Evolutionary conservation across 768 basidiomycete species (phyloP), one percentile per base, ranked within the genome.

Genomic region (Lentinula lateritia): DNA sequence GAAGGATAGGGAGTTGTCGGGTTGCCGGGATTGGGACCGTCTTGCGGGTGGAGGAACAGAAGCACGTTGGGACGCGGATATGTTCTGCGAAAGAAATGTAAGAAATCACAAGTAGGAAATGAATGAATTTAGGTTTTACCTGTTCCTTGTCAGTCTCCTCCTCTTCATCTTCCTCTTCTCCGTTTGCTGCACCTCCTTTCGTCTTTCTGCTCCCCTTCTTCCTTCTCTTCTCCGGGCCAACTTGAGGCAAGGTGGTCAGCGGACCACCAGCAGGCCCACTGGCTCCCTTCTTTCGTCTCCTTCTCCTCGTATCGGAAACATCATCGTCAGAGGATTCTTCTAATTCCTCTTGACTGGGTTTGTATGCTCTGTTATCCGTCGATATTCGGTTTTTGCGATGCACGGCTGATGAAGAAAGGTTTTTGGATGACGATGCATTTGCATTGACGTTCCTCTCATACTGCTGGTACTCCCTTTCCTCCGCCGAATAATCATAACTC

Each of bases 301-400:
- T 80, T 66, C 77, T 78, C 61, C 78, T 85, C 56, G 79, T 83
- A 28, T 82, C 83, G 0, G 58, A 59, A 1, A 59, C 6, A 36
- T 80, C 78, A 53, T 83, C 82, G 1, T 76, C 74, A 54, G 87
- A 85, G 15, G 58, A 87, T 35, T 86, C 85, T 7, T 91, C 90
- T 38, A 83, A 66, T 65, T 89, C 89, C 7, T 86, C 88, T 60
- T 72, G 70, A 0, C 84, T 73, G 18, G 92, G 92, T 58, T 82
- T 82, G 67, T 93, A 94, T 0, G 92, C 92, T 70, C 89, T 90
- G 74, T 93, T 92, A 71, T 93, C 92, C 23, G 76, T 67, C 0
- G 88, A 89, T 63, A 92, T 90, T 36, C 87, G 83, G 66, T 80
- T 80, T 28, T 78, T 83, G 63, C 79, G 74, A 7, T 67, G 68